These are phyloP conservation scores for Lasiosphaeris hirsuta DNA, from an alignment of 495 filamentous ascomycete genomes.

Conservation along the genomic window DNA sequence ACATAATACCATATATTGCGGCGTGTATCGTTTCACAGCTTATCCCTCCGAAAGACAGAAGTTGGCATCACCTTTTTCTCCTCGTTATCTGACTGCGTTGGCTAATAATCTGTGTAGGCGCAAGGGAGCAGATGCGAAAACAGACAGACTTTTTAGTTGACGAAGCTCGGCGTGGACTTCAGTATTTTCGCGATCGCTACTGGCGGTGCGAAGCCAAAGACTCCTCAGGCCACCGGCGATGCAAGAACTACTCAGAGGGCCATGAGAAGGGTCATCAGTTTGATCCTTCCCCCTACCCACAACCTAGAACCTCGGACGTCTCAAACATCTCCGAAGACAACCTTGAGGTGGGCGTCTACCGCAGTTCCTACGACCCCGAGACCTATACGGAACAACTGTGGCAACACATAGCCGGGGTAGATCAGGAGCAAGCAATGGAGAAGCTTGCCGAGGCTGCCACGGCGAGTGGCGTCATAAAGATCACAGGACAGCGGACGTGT, in stretches of 20 bases:
- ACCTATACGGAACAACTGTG: slow-evolving; percentile 7
- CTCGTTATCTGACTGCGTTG: neutral
- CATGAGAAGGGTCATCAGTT: slow-evolving; percentile 26
- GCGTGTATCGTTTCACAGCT: slow-evolving; percentile 11
- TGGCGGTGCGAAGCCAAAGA: slow-evolving; percentile 23
- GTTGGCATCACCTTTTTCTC: neutral
- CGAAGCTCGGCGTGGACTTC: slow-evolving; percentile 18
- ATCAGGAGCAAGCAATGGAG: neutral
- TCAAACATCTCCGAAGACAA: slow-evolving; percentile 4
- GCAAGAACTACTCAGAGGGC: slow-evolving; percentile 19
- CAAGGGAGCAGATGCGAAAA: slow-evolving; percentile 1
- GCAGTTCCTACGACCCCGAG: slow-evolving; percentile 6
- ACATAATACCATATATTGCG: slow-evolving; percentile 16
- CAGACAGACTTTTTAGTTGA: slow-evolving; percentile 14
- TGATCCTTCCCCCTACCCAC: neutral
- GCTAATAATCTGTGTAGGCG: neutral
- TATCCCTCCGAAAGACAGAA: neutral
- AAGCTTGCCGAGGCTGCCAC: slow-evolving; percentile 6
- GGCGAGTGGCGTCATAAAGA: neutral
- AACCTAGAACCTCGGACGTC: neutral
- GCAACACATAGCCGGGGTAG: slow-evolving; percentile 1
- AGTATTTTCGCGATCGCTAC: slow-evolving; percentile 17
- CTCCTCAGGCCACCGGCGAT: slow-evolving; percentile 10
- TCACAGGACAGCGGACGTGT: slow-evolving; percentile 34
- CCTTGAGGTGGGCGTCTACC: slow-evolving; percentile 1